Base-by-base conservation (phyloP, 108 stramenopile genomes). In the Craspedostauros australis region DNA sequence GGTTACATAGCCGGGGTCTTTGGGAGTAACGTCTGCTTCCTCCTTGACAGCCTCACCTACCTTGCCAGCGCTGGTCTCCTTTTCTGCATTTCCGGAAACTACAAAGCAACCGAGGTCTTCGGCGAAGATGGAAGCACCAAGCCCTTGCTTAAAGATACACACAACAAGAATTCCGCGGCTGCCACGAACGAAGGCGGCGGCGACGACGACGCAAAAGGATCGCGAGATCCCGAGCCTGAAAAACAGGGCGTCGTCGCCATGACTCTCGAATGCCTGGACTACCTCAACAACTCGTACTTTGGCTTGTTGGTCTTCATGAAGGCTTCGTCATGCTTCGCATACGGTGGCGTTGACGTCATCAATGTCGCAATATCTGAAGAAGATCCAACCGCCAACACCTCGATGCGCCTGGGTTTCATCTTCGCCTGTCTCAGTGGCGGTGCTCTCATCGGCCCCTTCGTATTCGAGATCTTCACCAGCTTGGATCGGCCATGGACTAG, bases 351-450 rank as follows among this genome's bases (percentile, higher is more conserved):
- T 18, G 81, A 83, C 54, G 72, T 87, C 0, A 42, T 87, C 28
- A 87, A 83, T 50, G 86, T 87, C 5, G 40, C 73, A 3, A 79
- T 81, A 41, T 55, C 78, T 0, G 39, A 46, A 30, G 34, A 7
- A 26, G 34, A 39, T 27, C 49, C 41, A 12, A 22, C 21, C 5
- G n/a, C n/a, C n/a, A n/a, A n/a, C n/a, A n/a, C n/a, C n/a, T n/a
- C n/a, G n/a, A n/a, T n/a, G n/a, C 64, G 73, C 3, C 40, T 87
- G 36, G 86, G 86, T 18, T 32, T 76, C 0, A 37, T 87, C 15
- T 87, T 83, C 66, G 75, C 60, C 15, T 55, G 48, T 22, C 72
- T 76, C 38, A 82, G 86, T 18, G 20, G 77, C 6, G 86, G 86
- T 14, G 80, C 81, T 40, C 45, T 87, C 16, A 0, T 83, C 8